Evolutionary conservation across 2,329 filamentous ascomycete genomes (phyloP), one percentile per base, ranked within the genome.

Genomic region (Fusarium succisae): DNA sequence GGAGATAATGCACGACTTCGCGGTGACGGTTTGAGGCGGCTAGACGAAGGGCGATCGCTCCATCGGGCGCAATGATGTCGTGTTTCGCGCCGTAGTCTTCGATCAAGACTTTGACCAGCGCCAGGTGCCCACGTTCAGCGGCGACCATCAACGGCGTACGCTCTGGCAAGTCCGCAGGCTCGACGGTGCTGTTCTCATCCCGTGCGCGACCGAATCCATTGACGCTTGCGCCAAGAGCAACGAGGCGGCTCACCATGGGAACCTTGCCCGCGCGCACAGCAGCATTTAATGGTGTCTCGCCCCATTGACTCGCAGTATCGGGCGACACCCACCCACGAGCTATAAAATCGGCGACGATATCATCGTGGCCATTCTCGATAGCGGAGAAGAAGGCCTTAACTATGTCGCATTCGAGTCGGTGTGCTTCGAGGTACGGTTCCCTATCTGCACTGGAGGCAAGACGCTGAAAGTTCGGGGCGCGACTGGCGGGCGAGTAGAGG

Each of bases 91-190:
- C 76, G 28, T 82, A 82, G 18, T 83, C 80, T 24, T 84, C 80
- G 53, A 84, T 76, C 18, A 87, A 76, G 3, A 86, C 75, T 69
- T 79, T 82, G 38, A 84, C 85, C 8, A 87, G 66, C 8, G 83
- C 79, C 8, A 86, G 69, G 15, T 83, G 80, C 4, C 86, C 86
- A 3, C 68, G 63, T 30, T 79, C 77, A 3, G 86, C 85, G 6
- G 86, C 86, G 1, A 83, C 74, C 81, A 85, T 84, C 13, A 88
- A 77, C 5, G 86, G 81, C 1, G 85, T 87, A n/a, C 86, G 81
- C 41, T 76, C 37, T 32, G 69, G 50, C 32, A 56, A 79, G 81
- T 73, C 78, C 12, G 26, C 41, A 6, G n/a, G 4, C 9, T 48
- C 22, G 11, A n/a, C 10, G 1, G 9, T 11, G 4, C 26, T 38